Conservation (phyloP, 2,329 filamentous ascomycete species). For the Ascochyta koolunga region DNA sequence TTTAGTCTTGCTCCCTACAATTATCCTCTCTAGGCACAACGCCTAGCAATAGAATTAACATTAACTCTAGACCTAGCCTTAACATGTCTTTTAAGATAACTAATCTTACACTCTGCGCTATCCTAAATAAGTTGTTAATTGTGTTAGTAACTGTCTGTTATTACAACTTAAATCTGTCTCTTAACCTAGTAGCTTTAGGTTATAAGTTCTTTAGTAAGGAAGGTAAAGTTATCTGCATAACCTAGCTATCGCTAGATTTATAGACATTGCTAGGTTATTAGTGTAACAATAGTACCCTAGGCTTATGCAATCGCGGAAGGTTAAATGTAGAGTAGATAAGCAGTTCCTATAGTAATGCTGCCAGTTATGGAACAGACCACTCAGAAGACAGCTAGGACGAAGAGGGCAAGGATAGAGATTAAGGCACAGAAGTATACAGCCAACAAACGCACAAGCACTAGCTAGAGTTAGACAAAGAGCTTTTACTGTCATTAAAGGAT, state of each 20-base stretch:
- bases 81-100: slow-evolving; percentile 10
- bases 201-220: slow-evolving; percentile 10
- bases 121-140: slow-evolving; percentile 13
- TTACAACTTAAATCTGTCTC: slow-evolving; percentile 9
- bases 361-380: slow-evolving; percentile 16
- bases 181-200: slow-evolving; percentile 2
- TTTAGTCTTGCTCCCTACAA: slow-evolving; percentile 11
- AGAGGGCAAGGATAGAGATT: slow-evolving; percentile 15
- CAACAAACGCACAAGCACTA: slow-evolving; percentile 10
- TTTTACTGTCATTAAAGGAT: slow-evolving; percentile 19
- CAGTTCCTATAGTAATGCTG: slow-evolving; percentile 8
- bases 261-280: slow-evolving; percentile 17
- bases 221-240: slow-evolving; percentile 11
- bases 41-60: slow-evolving; percentile 3
- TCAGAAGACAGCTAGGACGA: slow-evolving; percentile 16
- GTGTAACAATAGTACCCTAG: slow-evolving; percentile 8
- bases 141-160: slow-evolving; percentile 18
- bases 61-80: slow-evolving; percentile 1
- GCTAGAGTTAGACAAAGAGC: slow-evolving; percentile 17
- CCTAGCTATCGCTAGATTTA: slow-evolving; percentile 7
- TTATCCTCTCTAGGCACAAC: slow-evolving; percentile 2
- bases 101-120: slow-evolving; percentile 12
- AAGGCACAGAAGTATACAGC: slow-evolving; percentile 13
- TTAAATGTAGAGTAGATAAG: slow-evolving; percentile 16
- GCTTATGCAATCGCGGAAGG: slow-evolving; percentile 10